Conservation (phyloP, 495 filamentous ascomycete genomes). For the Terfezia boudieri region DNA sequence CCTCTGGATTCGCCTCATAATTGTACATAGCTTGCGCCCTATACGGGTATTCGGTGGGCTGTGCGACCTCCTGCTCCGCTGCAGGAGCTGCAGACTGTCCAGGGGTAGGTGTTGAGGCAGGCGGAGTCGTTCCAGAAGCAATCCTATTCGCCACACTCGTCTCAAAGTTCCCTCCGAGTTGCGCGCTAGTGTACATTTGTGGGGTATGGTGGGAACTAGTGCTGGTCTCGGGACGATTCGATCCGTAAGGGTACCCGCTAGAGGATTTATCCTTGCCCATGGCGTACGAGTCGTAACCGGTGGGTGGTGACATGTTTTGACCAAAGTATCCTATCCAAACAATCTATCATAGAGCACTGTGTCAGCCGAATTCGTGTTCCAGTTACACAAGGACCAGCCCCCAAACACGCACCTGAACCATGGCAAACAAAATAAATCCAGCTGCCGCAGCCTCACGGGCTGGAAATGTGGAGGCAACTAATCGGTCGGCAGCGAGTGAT, state of each 20-base stretch:
- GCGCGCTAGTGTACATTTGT: conserved; percentile 92
- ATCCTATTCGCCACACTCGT: conserved; percentile 41
- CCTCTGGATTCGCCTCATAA: conserved; percentile 94
- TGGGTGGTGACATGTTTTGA: conserved; percentile 48
- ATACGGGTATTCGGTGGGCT: conserved; percentile 87
- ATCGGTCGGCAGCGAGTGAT: conserved; percentile 56
- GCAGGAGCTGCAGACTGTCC: conserved; percentile 17
- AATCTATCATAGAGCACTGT: conserved; percentile 33
- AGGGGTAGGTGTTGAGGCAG: conserved; percentile 12
- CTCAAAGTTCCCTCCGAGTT: conserved; percentile 74
- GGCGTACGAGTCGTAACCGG: conserved; percentile 78
- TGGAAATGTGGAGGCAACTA: conserved; percentile 46
- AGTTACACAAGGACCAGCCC: background rate
- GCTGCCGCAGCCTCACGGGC: conserved; percentile 72
- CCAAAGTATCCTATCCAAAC: conserved; percentile 99
- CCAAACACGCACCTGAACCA: conserved; percentile 46
- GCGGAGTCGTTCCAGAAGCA: conserved; percentile 25
- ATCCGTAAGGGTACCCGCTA: conserved; percentile 32
- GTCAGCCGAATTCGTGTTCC: background rate
- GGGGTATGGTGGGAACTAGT: conserved; percentile 50
- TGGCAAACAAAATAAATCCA: conserved; percentile 85
- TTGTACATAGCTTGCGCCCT: conserved; percentile 95
- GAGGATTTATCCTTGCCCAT: conserved; percentile 58
- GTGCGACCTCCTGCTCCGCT: conserved; percentile 39
- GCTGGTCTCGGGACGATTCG: conserved; percentile 55